A percentile compares a stretch with the other conserved stretches of the same genome.
These are phyloP conservation scores for Skeletonema costatum DNA, from an alignment of 108 stramenopile species.

Conservation along the genomic window DNA sequence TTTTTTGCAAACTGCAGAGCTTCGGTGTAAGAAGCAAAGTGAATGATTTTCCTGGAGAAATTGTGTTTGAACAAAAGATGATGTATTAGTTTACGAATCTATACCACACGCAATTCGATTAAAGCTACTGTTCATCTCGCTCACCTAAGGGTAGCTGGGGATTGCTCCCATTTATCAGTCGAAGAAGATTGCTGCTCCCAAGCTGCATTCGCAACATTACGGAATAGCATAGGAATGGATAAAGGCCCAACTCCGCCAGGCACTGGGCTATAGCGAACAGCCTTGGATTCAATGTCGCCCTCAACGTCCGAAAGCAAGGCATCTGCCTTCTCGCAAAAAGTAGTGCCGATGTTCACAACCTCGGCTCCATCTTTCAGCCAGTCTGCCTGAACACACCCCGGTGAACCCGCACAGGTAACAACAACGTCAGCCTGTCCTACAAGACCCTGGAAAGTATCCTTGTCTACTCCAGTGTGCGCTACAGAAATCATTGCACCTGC, in stretches of 20 bases:
- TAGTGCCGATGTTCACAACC: conserved; percentile 42
- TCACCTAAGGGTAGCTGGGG: not conserved
- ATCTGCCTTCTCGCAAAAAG: conserved; percentile 39
- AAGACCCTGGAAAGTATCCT: conserved; percentile 6
- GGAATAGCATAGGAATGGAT: conserved; percentile 32
- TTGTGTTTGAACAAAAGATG: not conserved
- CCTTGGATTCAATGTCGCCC: conserved; percentile 22
- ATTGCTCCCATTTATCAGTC: not conserved
- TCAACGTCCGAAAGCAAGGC: conserved; percentile 31
- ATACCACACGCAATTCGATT: not conserved
- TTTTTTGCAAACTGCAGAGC: conserved; percentile 41
- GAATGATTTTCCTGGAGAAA: conserved; percentile 19
- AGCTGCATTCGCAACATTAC: conserved; percentile 43
- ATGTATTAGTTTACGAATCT: not conserved
- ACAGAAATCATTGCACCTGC: conserved; percentile 36
- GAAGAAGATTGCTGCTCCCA: conserved; percentile 9
- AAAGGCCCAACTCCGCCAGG: conserved; percentile 51
- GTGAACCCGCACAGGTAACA: conserved; percentile 38
- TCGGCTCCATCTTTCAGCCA: conserved; percentile 41
- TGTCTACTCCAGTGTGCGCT: conserved; percentile 7
- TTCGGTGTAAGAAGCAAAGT: conserved; percentile 40
- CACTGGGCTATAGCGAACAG: conserved; percentile 28
- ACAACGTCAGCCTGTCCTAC: conserved; percentile 39
- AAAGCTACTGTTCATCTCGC: not conserved
- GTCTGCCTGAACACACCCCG: conserved; percentile 25